phyloP scores from a whole-genome alignment of 2,329 filamentous ascomycete genomes.

The Neonectria neomacrospora region DNA sequence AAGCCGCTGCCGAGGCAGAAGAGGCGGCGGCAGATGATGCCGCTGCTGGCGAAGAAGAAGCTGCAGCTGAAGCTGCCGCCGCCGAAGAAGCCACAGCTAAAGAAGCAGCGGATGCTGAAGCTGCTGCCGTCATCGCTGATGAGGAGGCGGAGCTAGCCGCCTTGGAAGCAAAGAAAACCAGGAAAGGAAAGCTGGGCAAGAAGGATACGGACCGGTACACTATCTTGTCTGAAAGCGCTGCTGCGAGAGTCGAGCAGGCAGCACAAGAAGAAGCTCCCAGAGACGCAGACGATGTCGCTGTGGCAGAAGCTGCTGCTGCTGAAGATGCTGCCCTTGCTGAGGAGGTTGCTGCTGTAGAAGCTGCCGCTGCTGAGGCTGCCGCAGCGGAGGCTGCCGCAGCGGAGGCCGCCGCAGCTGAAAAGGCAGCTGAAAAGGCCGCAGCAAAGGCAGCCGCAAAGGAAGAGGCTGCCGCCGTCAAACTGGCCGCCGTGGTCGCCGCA shows the following conservation, averaged over 20 bases:
- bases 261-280: constrained; percentile 44
- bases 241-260: constrained; percentile 49
- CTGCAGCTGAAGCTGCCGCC: constrained; percentile 34
- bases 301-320: constrained; percentile 41
- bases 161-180: constrained; percentile 61
- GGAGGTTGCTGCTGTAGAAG: constrained; percentile 18
- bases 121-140: constrained; percentile 32
- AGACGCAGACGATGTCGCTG: constrained; percentile 19
- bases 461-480: constrained; percentile 19
- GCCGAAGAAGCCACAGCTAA: constrained; percentile 21
- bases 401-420: constrained; percentile 44
- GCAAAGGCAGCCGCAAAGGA: constrained; percentile 30
- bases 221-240: constrained; percentile 49
- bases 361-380: constrained; percentile 19
- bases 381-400: constrained; percentile 12
- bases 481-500: constrained; percentile 27
- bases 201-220: constrained; percentile 59
- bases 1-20: constrained; percentile 37
- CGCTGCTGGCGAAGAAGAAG: constrained; percentile 45
- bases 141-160: constrained; percentile 52
- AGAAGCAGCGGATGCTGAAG: constrained; percentile 21
- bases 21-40: constrained; percentile 32
- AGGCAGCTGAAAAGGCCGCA: constrained; percentile 42
- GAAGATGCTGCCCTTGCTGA: constrained; percentile 23
- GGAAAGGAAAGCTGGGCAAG: constrained; percentile 58